These are phyloP conservation scores for Ganoderma lucidum DNA, from an alignment of 1,284 basidiomycete genomes.

Conservation along the genomic window DNA sequence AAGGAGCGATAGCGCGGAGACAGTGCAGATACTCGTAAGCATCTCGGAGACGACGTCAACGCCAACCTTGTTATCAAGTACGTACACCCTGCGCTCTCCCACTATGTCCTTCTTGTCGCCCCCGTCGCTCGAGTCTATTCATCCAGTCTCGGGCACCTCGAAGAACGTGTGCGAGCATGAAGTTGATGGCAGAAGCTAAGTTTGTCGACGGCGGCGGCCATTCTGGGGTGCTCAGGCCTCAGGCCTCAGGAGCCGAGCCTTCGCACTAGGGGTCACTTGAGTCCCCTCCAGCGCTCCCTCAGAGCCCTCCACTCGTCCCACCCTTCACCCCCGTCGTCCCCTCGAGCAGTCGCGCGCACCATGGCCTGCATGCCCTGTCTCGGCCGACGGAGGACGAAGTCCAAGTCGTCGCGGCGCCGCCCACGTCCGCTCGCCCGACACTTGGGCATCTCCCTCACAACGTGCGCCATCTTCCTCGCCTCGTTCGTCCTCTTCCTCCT, in stretches of 20 bases:
- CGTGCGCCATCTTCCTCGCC: slow-evolving; percentile 55
- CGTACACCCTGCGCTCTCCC: background rate
- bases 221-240: background rate
- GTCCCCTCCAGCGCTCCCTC: slow-evolving; percentile 3
- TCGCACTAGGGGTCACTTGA: slow-evolving; percentile 2
- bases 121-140: background rate
- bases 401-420: slow-evolving; percentile 17
- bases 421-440: slow-evolving; percentile 45
- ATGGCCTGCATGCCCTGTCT: slow-evolving; percentile 2
- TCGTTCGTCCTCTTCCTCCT: slow-evolving; percentile 78
- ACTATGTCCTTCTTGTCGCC: background rate
- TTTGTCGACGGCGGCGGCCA: slow-evolving; percentile 5
- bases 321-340: background rate
- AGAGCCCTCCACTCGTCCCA: background rate
- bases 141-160: slow-evolving; percentile 7
- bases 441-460: slow-evolving; percentile 53
- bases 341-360: slow-evolving; percentile 5
- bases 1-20: background rate
- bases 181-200: slow-evolving; percentile 4
- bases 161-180: slow-evolving; percentile 6
- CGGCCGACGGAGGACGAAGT: slow-evolving; percentile 10
- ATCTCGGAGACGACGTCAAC: slow-evolving; percentile 5
- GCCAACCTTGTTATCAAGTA: background rate
- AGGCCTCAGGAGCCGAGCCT: slow-evolving; percentile 2
- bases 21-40: background rate